A percentile compares a stretch with the other conserved stretches of the same genome.
phyloP scores from a whole-genome alignment of 1,284 basidiomycete species.

The Trichosporon ovoides region DNA sequence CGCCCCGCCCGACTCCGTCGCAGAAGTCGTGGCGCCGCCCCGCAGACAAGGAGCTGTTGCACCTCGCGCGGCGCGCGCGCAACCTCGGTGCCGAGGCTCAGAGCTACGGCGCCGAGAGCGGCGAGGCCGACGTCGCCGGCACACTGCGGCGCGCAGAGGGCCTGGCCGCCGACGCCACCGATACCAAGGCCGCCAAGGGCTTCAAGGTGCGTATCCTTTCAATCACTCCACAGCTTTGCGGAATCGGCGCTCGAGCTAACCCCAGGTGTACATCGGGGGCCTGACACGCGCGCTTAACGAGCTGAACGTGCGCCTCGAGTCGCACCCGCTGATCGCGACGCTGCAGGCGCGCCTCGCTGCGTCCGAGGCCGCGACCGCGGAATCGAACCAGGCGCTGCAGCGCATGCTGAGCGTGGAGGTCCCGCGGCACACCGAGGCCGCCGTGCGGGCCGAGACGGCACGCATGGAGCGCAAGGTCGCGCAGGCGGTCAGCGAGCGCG shows the following conservation, averaged over 20 bases:
- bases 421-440: background rate
- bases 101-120: constrained; percentile 19
- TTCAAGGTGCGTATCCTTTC: constrained; percentile 26
- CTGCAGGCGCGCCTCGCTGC: constrained; percentile 16
- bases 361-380: constrained; percentile 7
- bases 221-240: too few relatives aligned
- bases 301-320: constrained; percentile 19
- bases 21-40: background rate
- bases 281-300: constrained; percentile 28
- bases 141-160: constrained; percentile 20
- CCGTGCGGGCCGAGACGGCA: constrained; percentile 14
- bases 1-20: background rate
- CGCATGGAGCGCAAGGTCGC: constrained; percentile 14
- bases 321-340: constrained; percentile 24
- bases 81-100: constrained; percentile 24
- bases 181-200: constrained; percentile 25
- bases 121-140: constrained; percentile 24
- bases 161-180: constrained; percentile 22
- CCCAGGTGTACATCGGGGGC: constrained; percentile 31
- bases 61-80: constrained; percentile 32
- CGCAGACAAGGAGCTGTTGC: constrained; percentile 27
- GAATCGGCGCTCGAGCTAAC: constrained; percentile 15
- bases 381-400: constrained; percentile 13
- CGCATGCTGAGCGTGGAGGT: constrained; percentile 11
- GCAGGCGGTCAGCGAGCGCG: constrained; percentile 19